These are phyloP conservation scores for Cornus kousa DNA, from an alignment of 148 eudicot species.

Conservation along the genomic window DNA sequence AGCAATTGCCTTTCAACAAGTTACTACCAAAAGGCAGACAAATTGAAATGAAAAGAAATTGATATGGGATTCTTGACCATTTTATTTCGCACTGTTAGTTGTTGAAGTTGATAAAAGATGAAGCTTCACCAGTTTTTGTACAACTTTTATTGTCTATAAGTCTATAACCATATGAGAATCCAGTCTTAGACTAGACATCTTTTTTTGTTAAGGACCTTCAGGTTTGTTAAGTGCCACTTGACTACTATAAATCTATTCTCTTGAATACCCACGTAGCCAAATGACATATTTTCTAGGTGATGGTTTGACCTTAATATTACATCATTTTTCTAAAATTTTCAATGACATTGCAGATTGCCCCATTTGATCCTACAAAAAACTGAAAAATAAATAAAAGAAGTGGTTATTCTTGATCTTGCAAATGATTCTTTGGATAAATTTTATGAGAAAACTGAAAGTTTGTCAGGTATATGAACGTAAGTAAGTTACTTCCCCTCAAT, in stretches of 20 bases:
- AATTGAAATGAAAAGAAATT: too few relatives aligned
- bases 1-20: too few relatives aligned
- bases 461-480: slow-evolving; percentile 40
- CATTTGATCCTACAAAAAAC: slow-evolving; percentile 72
- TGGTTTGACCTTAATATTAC: background rate
- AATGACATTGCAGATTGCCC: slow-evolving; percentile 38
- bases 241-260: background rate
- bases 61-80: too few relatives aligned
- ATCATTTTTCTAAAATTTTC: background rate
- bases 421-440: slow-evolving; percentile 55
- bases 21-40: too few relatives aligned
- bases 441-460: slow-evolving; percentile 54
- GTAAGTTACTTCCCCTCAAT: background rate
- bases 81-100: too few relatives aligned
- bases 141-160: too few relatives aligned
- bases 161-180: too few relatives aligned
- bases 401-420: slow-evolving; percentile 57
- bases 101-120: too few relatives aligned
- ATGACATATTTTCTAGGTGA: too few relatives aligned
- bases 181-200: too few relatives aligned
- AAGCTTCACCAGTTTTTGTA: too few relatives aligned
- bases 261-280: background rate
- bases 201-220: too few relatives aligned
- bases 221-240: background rate
- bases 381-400: slow-evolving; percentile 51